Conservation (phyloP, 139 green algal species). For the Tetraselmis chui region DNA sequence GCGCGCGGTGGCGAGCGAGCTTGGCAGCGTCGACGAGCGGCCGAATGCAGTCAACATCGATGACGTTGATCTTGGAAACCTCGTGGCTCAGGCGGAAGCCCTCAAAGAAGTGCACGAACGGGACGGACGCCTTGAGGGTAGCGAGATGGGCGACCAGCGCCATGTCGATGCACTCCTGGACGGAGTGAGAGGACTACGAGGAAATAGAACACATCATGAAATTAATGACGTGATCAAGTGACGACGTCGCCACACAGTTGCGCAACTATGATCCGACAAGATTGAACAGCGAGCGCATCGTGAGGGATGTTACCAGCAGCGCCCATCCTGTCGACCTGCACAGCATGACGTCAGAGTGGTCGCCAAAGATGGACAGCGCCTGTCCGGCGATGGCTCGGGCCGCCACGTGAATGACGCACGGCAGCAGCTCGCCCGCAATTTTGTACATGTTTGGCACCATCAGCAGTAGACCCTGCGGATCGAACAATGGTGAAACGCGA, state of each 20-base stretch:
- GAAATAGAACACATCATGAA: background rate
- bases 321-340: constrained; percentile 29
- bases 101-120: constrained; percentile 41
- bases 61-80: constrained; percentile 35
- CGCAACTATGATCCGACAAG: too few relatives aligned
- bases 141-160: constrained; percentile 15
- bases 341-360: constrained; percentile 24
- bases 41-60: constrained; percentile 21
- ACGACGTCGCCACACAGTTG: too few relatives aligned
- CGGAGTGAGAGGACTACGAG: constrained; percentile 32
- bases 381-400: constrained; percentile 41
- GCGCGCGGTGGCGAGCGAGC: constrained; percentile 14
- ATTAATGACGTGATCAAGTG: too few relatives aligned
- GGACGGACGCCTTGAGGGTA: constrained; percentile 22
- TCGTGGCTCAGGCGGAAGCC: constrained; percentile 41
- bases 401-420: constrained; percentile 47
- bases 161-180: constrained; percentile 50
- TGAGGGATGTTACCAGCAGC: too few relatives aligned
- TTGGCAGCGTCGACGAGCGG: background rate
- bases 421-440: constrained; percentile 48
- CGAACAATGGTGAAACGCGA: too few relatives aligned
- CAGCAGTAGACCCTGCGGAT: constrained; percentile 39
- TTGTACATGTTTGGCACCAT: constrained; percentile 65
- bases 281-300: too few relatives aligned
- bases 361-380: constrained; percentile 52